Base-by-base conservation (phyloP, 2,329 filamentous ascomycete species). In the Pseudofabraea citricarpa region DNA sequence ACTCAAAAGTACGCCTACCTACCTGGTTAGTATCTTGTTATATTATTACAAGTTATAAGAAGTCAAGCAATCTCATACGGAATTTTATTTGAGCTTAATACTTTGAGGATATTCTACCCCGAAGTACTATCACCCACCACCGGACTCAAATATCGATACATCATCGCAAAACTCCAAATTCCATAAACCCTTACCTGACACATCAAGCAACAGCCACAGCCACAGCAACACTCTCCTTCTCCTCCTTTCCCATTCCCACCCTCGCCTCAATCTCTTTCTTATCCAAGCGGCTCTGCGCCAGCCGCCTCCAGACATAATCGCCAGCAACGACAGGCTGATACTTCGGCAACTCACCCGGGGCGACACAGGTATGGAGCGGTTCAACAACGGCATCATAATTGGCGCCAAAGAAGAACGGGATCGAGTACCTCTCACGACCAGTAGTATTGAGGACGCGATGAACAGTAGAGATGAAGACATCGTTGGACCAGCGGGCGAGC, bases 381-480 rank as follows among this genome's bases (percentile, higher is more conserved):
- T 32, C 31, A 13, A 45, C 19, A 8, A 41, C 8, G 27, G 43
- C 35, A 22, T 36, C 24, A 21, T 45, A 45, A n/a, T 36, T 41
- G 13, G 38, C 35, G 5, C 43, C 37, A 26, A 45, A 35, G 36
- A 46, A 46, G 23, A 46, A 46, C 4, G 44, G 44, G 21, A 46
- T 46, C 27, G 44, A 46, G 24, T 43, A 46, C 13, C 36, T 32
- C 36, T 46, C 44, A 12, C 38, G 24, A 7, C 40, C 44, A 21
- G 35, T 46, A 9, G 40, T 40, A 18, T 46, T 43, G 18, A 46
- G 26, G 6, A 45, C 40, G 43, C 42, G 41, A 39, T 45, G 47
- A 20, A 44, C 45, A 9, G 38, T 61, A 36, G 35, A 26, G 20
- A 46, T 33, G 19, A 46, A 46, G 15, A 24, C 18, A 21, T 46